These are phyloP conservation scores for Wallemia mellicola DNA, from an alignment of 1,284 basidiomycete genomes.

Conservation along the genomic window DNA sequence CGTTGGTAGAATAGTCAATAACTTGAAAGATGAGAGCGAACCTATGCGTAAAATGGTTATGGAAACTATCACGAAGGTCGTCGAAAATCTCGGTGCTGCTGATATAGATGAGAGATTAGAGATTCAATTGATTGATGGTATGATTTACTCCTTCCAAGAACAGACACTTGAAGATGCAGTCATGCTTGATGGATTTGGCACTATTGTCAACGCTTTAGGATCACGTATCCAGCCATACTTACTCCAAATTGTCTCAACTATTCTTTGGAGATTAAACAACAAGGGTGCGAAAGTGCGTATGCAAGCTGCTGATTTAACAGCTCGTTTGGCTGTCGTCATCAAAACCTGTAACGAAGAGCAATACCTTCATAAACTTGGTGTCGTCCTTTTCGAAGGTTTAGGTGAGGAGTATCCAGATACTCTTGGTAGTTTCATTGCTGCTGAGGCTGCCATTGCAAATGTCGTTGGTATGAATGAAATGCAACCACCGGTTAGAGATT, in stretches of 20 bases:
- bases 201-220: conserved; percentile 78
- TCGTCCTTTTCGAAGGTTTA: conserved; percentile 92
- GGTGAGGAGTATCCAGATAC: conserved; percentile 99
- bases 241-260: conserved; percentile 96
- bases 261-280: conserved; percentile 96
- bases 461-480: conserved; percentile 99
- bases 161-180: conserved; percentile 96
- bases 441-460: conserved; percentile 92
- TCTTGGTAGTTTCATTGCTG: conserved; percentile 72
- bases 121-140: conserved; percentile 77
- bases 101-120: conserved; percentile 92
- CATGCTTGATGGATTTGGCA: conserved; percentile 95
- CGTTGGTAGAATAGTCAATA: conserved; percentile 76
- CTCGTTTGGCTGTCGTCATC: conserved; percentile 80
- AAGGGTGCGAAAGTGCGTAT: conserved; percentile 97
- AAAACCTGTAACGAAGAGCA: conserved; percentile 96
- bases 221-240: conserved; percentile 97
- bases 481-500: conserved; percentile 97
- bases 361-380: conserved; percentile 75
- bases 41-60: conserved; percentile 64
- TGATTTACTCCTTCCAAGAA: conserved; percentile 98
- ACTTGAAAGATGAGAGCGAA: conserved; percentile 36
- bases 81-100: conserved; percentile 67
- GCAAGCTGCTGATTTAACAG: conserved; percentile 89
- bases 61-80: conserved; percentile 96